A percentile compares a stretch with the other conserved stretches of the same genome.
Evolutionary conservation across 1,139 yeast genomes (phyloP).

Genomic region (Candida tetrigidarum): DNA sequence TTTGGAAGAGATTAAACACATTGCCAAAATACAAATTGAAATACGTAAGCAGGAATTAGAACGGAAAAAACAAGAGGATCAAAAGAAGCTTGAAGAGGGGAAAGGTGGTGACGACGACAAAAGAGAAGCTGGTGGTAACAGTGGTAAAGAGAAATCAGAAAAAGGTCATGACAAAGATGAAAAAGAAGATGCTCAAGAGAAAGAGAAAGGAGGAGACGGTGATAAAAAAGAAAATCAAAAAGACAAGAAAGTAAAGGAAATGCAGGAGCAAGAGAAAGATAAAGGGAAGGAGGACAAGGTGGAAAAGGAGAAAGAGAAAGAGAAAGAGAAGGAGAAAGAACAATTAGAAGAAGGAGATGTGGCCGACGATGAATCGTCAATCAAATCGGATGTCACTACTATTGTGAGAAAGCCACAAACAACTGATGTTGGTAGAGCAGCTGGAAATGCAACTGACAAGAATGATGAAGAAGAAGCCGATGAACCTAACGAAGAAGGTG

Average conservation of each 20-base stretch:
- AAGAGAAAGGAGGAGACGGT: constrained; percentile 6
- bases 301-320: constrained; percentile 4
- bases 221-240: constrained; percentile 1
- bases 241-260: constrained; percentile 8
- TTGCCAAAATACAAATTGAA: constrained; percentile 67
- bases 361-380: constrained; percentile 25
- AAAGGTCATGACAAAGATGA: constrained; percentile 4
- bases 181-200: constrained; percentile 13
- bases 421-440: no score
- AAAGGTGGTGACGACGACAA: neutral
- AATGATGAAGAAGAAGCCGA: constrained; percentile 1
- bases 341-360: constrained; percentile 7
- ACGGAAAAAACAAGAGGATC: constrained; percentile 12
- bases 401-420: constrained; percentile 19
- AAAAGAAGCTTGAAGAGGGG: constrained; percentile 4
- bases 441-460: constrained; percentile 2
- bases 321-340: constrained; percentile 6
- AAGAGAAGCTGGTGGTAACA: constrained; percentile 4
- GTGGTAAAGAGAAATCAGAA: constrained; percentile 2
- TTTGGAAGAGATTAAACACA: constrained; percentile 77
- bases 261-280: no score
- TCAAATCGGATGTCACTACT: constrained; percentile 26
- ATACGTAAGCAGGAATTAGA: constrained; percentile 40
- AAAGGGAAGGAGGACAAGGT: no score
- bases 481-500: constrained; percentile 5